These are phyloP conservation scores for Melaleuca alternifolia DNA, from an alignment of 345 rosid genomes.

Conservation along the genomic window DNA sequence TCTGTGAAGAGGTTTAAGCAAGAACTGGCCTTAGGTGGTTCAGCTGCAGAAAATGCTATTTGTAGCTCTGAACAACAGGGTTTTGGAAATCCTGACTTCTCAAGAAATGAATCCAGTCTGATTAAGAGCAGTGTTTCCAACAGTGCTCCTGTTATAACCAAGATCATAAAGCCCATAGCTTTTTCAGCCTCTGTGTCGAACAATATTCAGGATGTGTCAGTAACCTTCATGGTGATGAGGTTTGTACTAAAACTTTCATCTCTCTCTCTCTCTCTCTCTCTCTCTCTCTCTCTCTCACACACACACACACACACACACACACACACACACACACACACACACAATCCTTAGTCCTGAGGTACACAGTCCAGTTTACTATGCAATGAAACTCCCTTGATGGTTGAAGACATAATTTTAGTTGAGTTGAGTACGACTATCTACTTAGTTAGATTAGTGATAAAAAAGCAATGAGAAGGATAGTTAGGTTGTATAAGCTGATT, in stretches of 20 bases:
- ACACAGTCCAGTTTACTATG: background rate
- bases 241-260: constrained; percentile 18
- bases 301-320: no score
- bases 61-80: constrained; percentile 27
- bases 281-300: background rate
- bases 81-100: constrained; percentile 25
- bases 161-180: constrained; percentile 65
- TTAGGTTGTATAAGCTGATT: background rate
- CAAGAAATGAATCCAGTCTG: constrained; percentile 21
- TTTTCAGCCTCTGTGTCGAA: constrained; percentile 56
- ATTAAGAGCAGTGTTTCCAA: constrained; percentile 29
- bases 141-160: constrained; percentile 28
- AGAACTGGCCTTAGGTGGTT: constrained; percentile 30
- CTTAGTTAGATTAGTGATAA: background rate
- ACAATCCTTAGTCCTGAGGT: background rate
- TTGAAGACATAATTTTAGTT: background rate
- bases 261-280: background rate
- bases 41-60: constrained; percentile 17
- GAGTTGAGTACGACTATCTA: background rate
- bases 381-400: background rate
- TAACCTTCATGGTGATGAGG: constrained; percentile 76
- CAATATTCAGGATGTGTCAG: constrained; percentile 57
- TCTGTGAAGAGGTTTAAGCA: constrained; percentile 92
- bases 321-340: no score
- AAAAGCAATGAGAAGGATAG: background rate